Evolutionary conservation across 441 rosid genomes (phyloP).

Genomic region (Adansonia grandidieri): DNA sequence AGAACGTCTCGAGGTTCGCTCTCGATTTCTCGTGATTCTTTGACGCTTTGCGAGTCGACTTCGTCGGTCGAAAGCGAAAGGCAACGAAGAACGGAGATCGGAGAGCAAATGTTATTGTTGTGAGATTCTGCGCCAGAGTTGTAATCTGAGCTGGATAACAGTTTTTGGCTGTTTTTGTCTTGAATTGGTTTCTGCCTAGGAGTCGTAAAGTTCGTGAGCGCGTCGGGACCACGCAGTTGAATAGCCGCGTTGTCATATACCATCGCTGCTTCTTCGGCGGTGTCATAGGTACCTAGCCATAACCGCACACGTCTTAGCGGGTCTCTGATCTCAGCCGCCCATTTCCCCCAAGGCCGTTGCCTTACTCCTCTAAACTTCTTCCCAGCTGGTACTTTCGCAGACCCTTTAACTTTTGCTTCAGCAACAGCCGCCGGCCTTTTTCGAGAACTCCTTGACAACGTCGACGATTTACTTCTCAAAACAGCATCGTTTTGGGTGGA

Average conservation of each 20-base stretch:
- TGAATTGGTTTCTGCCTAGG: slow-evolving; percentile 38
- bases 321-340: slow-evolving; percentile 99
- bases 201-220: slow-evolving; percentile 75
- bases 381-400: slow-evolving; percentile 25
- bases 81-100: slow-evolving; percentile 60
- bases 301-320: slow-evolving; percentile 72
- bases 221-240: slow-evolving; percentile 85
- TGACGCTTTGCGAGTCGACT: slow-evolving; percentile 40
- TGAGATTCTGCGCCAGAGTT: slow-evolving; percentile 57
- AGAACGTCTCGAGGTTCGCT: slow-evolving; percentile 30
- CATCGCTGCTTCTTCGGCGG: slow-evolving; percentile 94
- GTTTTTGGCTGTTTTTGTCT: slow-evolving; percentile 19
- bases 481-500: slow-evolving; percentile 24
- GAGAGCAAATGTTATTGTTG: slow-evolving; percentile 40
- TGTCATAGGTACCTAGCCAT: slow-evolving; percentile 88
- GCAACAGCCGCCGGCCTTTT: slow-evolving; percentile 27
- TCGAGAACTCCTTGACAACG: slow-evolving; percentile 18
- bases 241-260: slow-evolving; percentile 95
- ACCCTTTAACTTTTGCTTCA: slow-evolving; percentile 13
- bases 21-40: slow-evolving; percentile 31
- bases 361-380: slow-evolving; percentile 87
- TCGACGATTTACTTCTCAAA: slow-evolving; percentile 22
- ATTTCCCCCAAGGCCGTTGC: slow-evolving; percentile 97
- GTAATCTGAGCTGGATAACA: slow-evolving; percentile 33
- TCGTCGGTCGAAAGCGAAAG: slow-evolving; percentile 46